phyloP scores from a whole-genome alignment of 306 rosid genomes.

The Cajanus cajan region DNA sequence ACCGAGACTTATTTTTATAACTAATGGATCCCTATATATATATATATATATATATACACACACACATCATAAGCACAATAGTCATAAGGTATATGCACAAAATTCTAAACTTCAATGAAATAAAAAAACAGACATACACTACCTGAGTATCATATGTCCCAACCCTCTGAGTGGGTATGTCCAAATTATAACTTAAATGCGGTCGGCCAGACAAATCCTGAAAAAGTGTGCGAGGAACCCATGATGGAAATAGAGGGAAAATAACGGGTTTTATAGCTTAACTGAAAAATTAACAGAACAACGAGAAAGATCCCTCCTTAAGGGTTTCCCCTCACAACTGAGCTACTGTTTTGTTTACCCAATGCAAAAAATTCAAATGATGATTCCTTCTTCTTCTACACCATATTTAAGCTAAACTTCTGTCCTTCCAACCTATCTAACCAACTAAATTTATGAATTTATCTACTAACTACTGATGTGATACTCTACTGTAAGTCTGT shows the following conservation, averaged over 20 bases:
- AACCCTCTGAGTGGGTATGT: conserved; percentile 83
- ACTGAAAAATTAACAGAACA: not conserved
- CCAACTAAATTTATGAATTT: not conserved
- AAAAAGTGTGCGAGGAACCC: conserved; percentile 12
- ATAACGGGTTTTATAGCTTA: not conserved
- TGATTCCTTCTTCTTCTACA: not conserved
- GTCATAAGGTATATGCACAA: conserved; percentile 10
- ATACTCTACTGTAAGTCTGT: not conserved
- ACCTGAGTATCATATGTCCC: conserved; percentile 98
- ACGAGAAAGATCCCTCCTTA: not conserved
- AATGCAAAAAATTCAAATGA: not conserved
- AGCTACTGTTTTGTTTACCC: not conserved
- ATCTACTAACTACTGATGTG: not conserved
- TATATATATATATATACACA: not conserved
- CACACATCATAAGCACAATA: conserved; percentile 7
- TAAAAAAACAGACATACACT: conserved; percentile 20
- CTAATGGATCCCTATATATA: too few species aligned
- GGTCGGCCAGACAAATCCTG: conserved; percentile 99
- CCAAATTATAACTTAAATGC: conserved; percentile 69
- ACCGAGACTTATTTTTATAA: too few species aligned
- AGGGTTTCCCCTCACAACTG: not conserved
- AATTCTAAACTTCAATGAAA: not conserved
- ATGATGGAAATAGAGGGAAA: not conserved
- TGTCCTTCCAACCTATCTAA: not conserved
- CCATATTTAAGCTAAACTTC: not conserved